phyloP scores from a whole-genome alignment of 2,329 filamentous ascomycete species.

The Fusarium albosuccineum region DNA sequence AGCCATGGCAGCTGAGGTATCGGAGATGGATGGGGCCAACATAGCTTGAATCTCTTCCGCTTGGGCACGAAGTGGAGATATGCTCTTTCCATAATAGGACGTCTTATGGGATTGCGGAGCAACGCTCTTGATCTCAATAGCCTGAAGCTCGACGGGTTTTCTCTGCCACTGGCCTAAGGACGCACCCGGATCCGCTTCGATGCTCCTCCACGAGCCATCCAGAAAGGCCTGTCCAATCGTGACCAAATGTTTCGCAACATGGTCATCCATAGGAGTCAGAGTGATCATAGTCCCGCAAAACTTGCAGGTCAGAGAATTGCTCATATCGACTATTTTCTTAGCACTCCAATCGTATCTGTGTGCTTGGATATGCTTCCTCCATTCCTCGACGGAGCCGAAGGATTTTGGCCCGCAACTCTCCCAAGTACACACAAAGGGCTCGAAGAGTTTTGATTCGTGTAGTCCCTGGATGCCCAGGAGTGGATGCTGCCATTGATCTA shows the following conservation, averaged over 20 bases:
- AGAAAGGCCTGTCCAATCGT: not conserved
- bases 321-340: too few species aligned
- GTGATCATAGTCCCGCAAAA: not conserved
- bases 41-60: too few species aligned
- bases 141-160: not conserved
- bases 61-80: not conserved
- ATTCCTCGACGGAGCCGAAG: not conserved
- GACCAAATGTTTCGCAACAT: not conserved
- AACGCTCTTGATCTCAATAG: not conserved
- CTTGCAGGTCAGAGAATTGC: not conserved
- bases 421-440: conserved; percentile 3
- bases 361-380: not conserved
- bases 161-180: not conserved
- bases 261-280: not conserved
- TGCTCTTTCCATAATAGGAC: too few species aligned
- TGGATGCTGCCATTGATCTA: conserved; percentile 6
- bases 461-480: not conserved
- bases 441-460: not conserved
- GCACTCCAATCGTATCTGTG: not conserved
- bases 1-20: not conserved
- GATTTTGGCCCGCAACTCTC: not conserved
- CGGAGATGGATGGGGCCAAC: not conserved
- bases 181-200: conserved; percentile 1
- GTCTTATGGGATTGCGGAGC: too few species aligned
- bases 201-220: not conserved